Evolutionary conservation across 208 protist genomes (phyloP).

Genomic region (Acanthamoeba lugdunensis): DNA sequence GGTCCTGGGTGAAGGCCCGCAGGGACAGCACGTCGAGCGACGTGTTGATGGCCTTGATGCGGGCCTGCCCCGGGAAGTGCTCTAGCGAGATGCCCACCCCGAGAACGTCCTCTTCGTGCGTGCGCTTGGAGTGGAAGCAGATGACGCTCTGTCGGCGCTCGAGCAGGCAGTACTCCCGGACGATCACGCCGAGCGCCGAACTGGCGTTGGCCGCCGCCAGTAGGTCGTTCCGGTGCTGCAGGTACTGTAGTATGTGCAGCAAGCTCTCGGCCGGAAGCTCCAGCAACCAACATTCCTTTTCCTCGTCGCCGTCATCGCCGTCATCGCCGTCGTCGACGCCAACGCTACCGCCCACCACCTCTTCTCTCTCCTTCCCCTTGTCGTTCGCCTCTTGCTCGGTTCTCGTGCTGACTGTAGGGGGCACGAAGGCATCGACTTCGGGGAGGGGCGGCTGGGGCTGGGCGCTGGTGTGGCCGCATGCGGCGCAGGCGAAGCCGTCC

Average conservation of each 20-base stretch:
- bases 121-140: conserved; percentile 66
- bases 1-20: background rate
- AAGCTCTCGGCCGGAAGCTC: background rate
- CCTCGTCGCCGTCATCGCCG: background rate
- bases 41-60: background rate
- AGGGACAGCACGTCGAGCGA: conserved; percentile 54
- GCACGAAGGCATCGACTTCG: conserved; percentile 16
- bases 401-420: background rate
- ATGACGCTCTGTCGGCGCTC: background rate
- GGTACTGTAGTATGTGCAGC: background rate
- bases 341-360: background rate
- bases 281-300: background rate
- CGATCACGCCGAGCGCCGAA: background rate
- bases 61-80: background rate
- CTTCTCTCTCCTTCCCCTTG: background rate
- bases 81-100: background rate
- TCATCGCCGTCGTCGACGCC: background rate
- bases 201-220: background rate
- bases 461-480: background rate
- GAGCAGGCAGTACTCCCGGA: conserved; percentile 51
- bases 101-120: conserved; percentile 41
- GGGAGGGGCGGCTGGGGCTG: background rate
- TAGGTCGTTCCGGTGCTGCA: background rate
- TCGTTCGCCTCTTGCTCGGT: background rate
- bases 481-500: background rate